These are phyloP conservation scores for Lyophyllum atratum DNA, from an alignment of 768 basidiomycete species.

Conservation along the genomic window DNA sequence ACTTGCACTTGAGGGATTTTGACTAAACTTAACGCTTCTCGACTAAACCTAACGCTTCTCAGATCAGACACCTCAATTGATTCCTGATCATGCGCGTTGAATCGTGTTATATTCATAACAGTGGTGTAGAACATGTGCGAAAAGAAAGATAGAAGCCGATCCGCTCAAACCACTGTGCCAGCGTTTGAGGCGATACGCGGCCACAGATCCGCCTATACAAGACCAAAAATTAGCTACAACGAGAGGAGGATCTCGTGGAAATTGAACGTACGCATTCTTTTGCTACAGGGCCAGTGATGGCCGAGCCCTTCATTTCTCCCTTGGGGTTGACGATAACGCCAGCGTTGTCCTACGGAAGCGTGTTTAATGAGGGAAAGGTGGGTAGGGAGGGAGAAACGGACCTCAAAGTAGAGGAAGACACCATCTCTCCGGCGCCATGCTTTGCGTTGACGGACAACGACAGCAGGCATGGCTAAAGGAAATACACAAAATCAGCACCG, in stretches of 20 bases:
- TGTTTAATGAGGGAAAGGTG: not conserved
- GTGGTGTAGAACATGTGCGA: slow-evolving; percentile 19
- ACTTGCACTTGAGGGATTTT: no score
- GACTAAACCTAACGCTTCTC: no score
- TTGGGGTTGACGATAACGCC: slow-evolving; percentile 98
- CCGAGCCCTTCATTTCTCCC: slow-evolving; percentile 99
- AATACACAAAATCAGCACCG: slow-evolving; percentile 13
- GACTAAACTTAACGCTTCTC: no score
- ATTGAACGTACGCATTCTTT: slow-evolving; percentile 90
- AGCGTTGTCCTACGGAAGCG: slow-evolving; percentile 72
- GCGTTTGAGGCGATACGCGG: slow-evolving; percentile 99
- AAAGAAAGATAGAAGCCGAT: slow-evolving; percentile 15
- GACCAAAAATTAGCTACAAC: not conserved
- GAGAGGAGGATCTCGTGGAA: not conserved
- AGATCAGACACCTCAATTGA: not conserved
- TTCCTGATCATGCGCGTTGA: not conserved
- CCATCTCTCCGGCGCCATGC: slow-evolving; percentile 98
- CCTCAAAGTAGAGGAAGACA: slow-evolving; percentile 98
- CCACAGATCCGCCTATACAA: slow-evolving; percentile 88
- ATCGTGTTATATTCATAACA: slow-evolving; percentile 17
- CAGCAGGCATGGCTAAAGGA: slow-evolving; percentile 87
- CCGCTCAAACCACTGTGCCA: slow-evolving; percentile 88
- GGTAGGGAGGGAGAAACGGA: slow-evolving; percentile 27
- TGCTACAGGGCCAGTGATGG: slow-evolving; percentile 95
- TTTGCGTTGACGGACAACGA: slow-evolving; percentile 97